Evolutionary conservation across 169 alveolate species (phyloP).

Genomic region (Besnoitia besnoiti): DNA sequence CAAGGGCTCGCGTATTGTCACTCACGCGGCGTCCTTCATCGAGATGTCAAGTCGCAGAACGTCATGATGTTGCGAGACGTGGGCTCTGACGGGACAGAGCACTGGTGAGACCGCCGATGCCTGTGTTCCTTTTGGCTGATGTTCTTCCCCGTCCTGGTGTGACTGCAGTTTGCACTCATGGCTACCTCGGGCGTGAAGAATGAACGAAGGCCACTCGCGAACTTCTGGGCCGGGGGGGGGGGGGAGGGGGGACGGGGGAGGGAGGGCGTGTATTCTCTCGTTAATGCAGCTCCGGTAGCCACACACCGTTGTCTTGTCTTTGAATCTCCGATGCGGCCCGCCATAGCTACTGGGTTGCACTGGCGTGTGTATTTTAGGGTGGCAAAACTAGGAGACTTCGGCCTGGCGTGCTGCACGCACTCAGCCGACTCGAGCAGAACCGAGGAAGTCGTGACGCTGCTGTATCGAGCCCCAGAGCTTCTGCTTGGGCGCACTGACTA

Average conservation of each 20-base stretch:
- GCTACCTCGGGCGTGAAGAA: no score
- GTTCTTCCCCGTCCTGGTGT: no score
- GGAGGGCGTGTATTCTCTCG: no score
- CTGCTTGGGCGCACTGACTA: constrained; percentile 97
- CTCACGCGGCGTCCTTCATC: constrained; percentile 52
- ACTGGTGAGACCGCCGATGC: neutral
- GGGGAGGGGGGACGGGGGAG: no score
- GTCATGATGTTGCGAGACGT: constrained; percentile 17
- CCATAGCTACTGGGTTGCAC: neutral
- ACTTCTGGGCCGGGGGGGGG: no score
- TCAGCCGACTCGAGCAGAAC: constrained; percentile 7
- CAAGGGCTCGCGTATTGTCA: constrained; percentile 53
- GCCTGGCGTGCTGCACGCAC: constrained; percentile 43
- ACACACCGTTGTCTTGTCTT: neutral
- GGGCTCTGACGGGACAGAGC: constrained; percentile 8
- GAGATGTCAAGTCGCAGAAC: constrained; percentile 66
- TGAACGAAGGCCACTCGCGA: no score
- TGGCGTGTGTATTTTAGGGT: constrained; percentile 19
- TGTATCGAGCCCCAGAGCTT: constrained; percentile 98
- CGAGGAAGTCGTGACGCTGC: constrained; percentile 63
- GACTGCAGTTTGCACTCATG: no score
- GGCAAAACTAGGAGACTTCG: constrained; percentile 64
- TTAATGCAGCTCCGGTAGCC: no score
- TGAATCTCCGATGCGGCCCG: neutral
- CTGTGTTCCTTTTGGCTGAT: neutral